Conservation (phyloP, 345 rosid genomes). For the Gynandropsis gynandra region DNA sequence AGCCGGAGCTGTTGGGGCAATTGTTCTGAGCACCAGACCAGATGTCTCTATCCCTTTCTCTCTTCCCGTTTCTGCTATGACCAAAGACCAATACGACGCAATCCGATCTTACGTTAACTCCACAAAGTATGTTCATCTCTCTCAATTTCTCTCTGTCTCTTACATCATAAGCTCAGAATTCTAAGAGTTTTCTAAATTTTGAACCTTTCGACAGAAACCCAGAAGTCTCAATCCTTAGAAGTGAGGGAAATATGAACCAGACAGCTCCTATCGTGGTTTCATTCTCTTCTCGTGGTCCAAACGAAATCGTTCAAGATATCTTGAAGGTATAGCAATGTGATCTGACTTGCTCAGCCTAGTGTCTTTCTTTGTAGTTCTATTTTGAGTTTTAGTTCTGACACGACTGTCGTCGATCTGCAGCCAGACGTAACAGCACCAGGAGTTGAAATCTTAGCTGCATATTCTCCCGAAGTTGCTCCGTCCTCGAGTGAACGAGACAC, state of each 20-base stretch:
- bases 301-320: slow-evolving; percentile 18
- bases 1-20: slow-evolving; percentile 37
- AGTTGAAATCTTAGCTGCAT: slow-evolving; percentile 39
- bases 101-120: slow-evolving; percentile 22
- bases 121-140: slow-evolving; percentile 26
- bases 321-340: slow-evolving; percentile 18
- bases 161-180: neutral
- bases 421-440: slow-evolving; percentile 49
- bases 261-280: slow-evolving; percentile 26
- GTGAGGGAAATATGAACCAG: slow-evolving; percentile 20
- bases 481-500: slow-evolving; percentile 10
- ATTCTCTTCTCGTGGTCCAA: slow-evolving; percentile 38
- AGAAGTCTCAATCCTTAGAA: slow-evolving; percentile 23
- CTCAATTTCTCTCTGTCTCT: neutral
- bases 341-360: slow-evolving; percentile 1
- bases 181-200: neutral
- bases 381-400: neutral
- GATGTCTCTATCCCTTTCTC: slow-evolving; percentile 17
- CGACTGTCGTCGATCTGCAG: slow-evolving; percentile 21
- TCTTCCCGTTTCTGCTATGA: slow-evolving; percentile 22
- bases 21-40: neutral
- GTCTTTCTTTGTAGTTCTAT: neutral
- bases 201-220: slow-evolving; percentile 15
- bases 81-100: neutral
- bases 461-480: slow-evolving; percentile 22